phyloP scores from a whole-genome alignment of 805 yeast genomes.

The Cyberlindnera maritima region DNA sequence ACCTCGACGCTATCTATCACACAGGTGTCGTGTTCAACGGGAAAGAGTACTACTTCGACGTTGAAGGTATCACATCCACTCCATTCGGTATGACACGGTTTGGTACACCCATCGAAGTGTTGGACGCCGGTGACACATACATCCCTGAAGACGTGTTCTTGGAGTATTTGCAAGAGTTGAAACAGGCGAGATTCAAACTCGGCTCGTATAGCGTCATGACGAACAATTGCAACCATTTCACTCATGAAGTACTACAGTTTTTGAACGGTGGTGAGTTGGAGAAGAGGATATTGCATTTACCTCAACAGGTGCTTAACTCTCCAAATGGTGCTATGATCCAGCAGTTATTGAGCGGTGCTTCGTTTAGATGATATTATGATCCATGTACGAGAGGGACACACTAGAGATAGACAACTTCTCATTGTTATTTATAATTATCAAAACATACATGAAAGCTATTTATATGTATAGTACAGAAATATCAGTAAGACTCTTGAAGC shows the following conservation, averaged over 20 bases:
- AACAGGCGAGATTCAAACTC: conserved; percentile 37
- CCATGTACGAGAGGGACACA: too few relatives aligned
- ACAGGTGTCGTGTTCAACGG: conserved; percentile 54
- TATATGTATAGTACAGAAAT: conserved; percentile 1
- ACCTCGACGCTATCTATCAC: conserved; percentile 64
- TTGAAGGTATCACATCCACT: conserved; percentile 46
- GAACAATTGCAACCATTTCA: conserved; percentile 69
- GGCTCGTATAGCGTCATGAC: conserved; percentile 53
- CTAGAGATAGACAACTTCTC: too few relatives aligned
- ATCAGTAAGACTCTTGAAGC: neutral
- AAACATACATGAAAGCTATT: neutral
- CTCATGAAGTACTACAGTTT: conserved; percentile 55
- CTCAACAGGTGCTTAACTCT: conserved; percentile 47
- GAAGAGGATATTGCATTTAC: conserved; percentile 47
- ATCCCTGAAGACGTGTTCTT: conserved; percentile 49
- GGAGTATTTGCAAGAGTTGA: conserved; percentile 52
- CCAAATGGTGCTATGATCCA: conserved; percentile 50
- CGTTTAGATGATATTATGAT: neutral
- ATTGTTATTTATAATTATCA: too few relatives aligned
- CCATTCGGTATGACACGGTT: conserved; percentile 56
- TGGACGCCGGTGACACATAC: conserved; percentile 52
- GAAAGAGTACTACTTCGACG: conserved; percentile 58
- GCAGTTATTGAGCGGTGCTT: conserved; percentile 30
- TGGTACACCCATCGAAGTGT: conserved; percentile 52
- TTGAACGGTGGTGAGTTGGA: conserved; percentile 56